A percentile compares a stretch with the other conserved stretches of the same genome.
These are phyloP conservation scores for Tetrapisispora pingtungensis DNA, from an alignment of 805 yeast species.

Conservation along the genomic window DNA sequence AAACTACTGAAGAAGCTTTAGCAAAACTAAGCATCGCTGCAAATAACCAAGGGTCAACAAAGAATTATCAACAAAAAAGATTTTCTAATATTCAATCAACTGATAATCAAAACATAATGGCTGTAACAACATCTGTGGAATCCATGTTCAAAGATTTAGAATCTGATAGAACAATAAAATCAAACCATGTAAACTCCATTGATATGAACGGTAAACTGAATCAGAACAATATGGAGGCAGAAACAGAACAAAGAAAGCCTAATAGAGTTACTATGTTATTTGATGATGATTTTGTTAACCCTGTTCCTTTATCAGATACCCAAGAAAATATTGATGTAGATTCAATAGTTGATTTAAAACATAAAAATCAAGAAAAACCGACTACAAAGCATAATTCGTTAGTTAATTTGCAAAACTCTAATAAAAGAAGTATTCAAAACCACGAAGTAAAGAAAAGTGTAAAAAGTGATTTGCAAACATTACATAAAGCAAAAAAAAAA, in stretches of 20 bases:
- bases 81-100: conserved; percentile 13
- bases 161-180: conserved; percentile 9
- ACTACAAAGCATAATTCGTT: background rate
- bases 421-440: background rate
- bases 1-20: conserved; percentile 28
- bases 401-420: background rate
- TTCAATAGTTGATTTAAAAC: background rate
- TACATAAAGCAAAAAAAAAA: background rate
- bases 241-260: conserved; percentile 1
- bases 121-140: conserved; percentile 16
- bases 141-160: conserved; percentile 28
- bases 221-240: background rate
- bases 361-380: too few relatives aligned
- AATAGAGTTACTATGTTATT: conserved; percentile 26
- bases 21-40: conserved; percentile 25
- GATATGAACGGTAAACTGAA: conserved; percentile 1
- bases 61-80: conserved; percentile 15
- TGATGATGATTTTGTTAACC: conserved; percentile 15
- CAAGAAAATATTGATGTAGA: background rate
- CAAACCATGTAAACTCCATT: background rate
- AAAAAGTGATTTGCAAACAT: too few relatives aligned
- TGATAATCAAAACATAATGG: conserved; percentile 4
- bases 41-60: conserved; percentile 10
- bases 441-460: background rate
- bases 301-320: background rate